Evolutionary conservation across 352 stramenopile species (phyloP).

Genomic region (Phytophthora niederhauseri): DNA sequence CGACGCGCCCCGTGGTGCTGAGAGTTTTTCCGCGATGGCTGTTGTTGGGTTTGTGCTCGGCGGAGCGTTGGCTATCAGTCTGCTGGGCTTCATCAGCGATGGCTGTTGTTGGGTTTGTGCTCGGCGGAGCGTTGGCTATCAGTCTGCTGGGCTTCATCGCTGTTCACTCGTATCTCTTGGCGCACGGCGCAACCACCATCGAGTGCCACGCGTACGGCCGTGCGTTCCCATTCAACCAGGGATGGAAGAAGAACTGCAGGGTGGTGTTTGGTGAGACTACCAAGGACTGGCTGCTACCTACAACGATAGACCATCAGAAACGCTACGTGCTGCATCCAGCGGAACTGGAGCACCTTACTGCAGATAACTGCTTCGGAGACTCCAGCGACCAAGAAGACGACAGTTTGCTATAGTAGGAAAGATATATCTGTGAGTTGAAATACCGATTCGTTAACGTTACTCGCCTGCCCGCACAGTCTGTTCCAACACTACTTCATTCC

Average conservation of each 20-base stretch:
- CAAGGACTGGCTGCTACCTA: slow-evolving; percentile 67
- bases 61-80: slow-evolving; percentile 65
- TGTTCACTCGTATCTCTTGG: slow-evolving; percentile 74
- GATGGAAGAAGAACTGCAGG: slow-evolving; percentile 61
- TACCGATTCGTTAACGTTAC: slow-evolving; percentile 24
- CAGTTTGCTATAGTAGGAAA: slow-evolving; percentile 48
- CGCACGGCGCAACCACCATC: slow-evolving; percentile 75
- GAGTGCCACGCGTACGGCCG: slow-evolving; percentile 80
- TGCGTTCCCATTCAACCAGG: slow-evolving; percentile 67
- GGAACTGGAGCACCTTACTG: slow-evolving; percentile 56
- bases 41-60: slow-evolving; percentile 81
- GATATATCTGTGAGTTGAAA: slow-evolving; percentile 16
- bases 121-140: slow-evolving; percentile 68
- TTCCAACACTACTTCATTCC: slow-evolving; percentile 2
- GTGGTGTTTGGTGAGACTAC: slow-evolving; percentile 58
- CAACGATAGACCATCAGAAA: slow-evolving; percentile 21
- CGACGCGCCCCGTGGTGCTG: slow-evolving; percentile 16
- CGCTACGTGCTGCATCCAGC: slow-evolving; percentile 44
- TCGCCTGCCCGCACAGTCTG: slow-evolving; percentile 17
- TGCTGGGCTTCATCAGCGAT: slow-evolving; percentile 73
- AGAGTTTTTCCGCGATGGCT: slow-evolving; percentile 46
- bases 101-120: slow-evolving; percentile 72
- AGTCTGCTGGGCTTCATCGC: slow-evolving; percentile 76
- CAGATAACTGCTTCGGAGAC: slow-evolving; percentile 52
- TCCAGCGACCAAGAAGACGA: slow-evolving; percentile 61